Evolutionary conservation across 176 grass and related monocot genomes (phyloP).

Genomic region (Melocanna baccifera): DNA sequence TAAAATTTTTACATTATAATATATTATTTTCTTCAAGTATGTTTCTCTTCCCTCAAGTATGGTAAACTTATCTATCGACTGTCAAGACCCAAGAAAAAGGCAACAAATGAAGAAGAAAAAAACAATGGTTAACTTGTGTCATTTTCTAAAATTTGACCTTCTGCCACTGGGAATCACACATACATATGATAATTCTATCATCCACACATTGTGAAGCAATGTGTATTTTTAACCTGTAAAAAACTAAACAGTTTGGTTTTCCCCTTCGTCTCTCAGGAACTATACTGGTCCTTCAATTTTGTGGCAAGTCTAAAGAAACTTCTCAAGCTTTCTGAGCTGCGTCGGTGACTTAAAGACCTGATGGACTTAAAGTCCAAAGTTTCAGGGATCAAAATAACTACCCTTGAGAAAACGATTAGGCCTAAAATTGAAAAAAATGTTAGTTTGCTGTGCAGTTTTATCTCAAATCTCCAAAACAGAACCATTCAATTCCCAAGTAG

Average conservation of each 20-base stretch:
- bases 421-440: not conserved
- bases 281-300: not conserved
- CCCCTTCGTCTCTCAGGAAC: not conserved
- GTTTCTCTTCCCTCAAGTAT: not conserved
- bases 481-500: not conserved
- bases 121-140: not conserved
- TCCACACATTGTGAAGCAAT: not conserved
- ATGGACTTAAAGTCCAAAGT: not conserved
- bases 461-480: not conserved
- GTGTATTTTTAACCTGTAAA: not conserved
- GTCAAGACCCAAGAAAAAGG: not conserved
- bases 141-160: not conserved
- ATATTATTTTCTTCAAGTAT: not conserved
- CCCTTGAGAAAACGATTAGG: not conserved
- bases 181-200: not conserved
- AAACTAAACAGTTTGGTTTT: not conserved
- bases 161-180: not conserved
- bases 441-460: not conserved
- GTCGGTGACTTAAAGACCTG: not conserved
- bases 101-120: not conserved
- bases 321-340: not conserved
- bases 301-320: not conserved
- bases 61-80: not conserved
- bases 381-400: not conserved
- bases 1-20: not conserved